Evolutionary conservation across 2,329 filamentous ascomycete species (phyloP).

Genomic region (Nemania sp.): DNA sequence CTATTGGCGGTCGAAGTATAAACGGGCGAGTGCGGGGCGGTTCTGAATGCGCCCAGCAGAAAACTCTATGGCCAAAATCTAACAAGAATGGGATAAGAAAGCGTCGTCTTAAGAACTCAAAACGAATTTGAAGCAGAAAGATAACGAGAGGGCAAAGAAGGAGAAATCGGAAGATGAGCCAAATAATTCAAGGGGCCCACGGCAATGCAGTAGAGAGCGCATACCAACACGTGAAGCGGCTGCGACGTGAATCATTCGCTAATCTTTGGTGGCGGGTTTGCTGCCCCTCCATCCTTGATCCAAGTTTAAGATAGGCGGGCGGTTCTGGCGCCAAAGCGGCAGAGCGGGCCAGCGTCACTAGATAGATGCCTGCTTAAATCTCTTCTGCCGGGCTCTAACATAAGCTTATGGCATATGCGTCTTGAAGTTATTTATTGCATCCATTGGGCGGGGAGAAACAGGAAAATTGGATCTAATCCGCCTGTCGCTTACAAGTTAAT

Average conservation of each 20-base stretch:
- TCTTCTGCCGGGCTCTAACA: too few relatives aligned
- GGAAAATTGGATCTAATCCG: too few relatives aligned
- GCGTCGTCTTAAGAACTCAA: not conserved
- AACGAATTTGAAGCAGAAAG: not conserved
- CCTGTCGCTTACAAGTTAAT: too few relatives aligned
- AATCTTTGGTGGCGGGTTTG: conserved; percentile 13
- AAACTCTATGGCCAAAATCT: too few relatives aligned
- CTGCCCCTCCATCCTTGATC: conserved; percentile 21
- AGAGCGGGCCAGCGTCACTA: not conserved
- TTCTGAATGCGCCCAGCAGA: not conserved
- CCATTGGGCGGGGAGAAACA: too few relatives aligned
- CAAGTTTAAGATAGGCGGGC: conserved; percentile 14
- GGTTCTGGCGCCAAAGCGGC: conserved; percentile 6
- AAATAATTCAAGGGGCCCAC: not conserved
- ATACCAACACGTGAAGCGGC: conserved; percentile 5
- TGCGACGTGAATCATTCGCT: conserved; percentile 20
- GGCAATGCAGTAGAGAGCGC: not conserved
- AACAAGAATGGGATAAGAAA: too few relatives aligned
- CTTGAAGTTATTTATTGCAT: too few relatives aligned
- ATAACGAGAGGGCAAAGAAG: not conserved
- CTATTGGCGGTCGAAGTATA: not conserved
- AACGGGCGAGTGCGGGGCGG: not conserved
- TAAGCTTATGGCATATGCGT: too few relatives aligned
- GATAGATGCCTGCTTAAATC: too few relatives aligned
- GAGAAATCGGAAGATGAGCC: not conserved